Conservation (phyloP, 2,329 filamentous ascomycete species). For the Metarhizium humberi region DNA sequence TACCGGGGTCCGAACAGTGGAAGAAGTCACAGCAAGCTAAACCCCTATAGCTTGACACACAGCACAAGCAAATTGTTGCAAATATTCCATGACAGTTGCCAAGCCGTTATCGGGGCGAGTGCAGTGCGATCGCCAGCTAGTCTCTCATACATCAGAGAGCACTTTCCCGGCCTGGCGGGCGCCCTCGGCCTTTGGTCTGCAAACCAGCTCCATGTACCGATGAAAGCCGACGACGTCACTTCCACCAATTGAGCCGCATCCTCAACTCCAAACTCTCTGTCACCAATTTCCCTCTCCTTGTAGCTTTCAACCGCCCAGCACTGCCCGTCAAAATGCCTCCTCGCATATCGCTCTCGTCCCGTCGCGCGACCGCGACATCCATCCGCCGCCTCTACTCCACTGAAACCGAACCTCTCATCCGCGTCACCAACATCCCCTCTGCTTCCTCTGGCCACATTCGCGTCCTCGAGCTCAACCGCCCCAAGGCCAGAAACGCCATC, state of each 20-base stretch:
- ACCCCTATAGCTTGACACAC: too few species aligned
- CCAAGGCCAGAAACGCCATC: conserved; percentile 81
- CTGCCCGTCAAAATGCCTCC: conserved; percentile 19
- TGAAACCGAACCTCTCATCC: conserved; percentile 43
- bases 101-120: too few species aligned
- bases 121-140: too few species aligned
- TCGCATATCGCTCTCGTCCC: conserved; percentile 14
- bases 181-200: neutral
- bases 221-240: conserved; percentile 3
- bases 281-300: neutral
- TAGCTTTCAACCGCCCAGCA: neutral
- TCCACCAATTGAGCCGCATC: neutral
- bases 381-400: conserved; percentile 28
- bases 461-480: conserved; percentile 79
- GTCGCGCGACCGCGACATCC: conserved; percentile 11
- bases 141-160: too few species aligned
- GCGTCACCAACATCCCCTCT: conserved; percentile 65
- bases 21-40: too few species aligned
- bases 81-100: too few species aligned
- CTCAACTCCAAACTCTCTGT: neutral
- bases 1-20: too few species aligned
- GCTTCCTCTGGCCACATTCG: conserved; percentile 77
- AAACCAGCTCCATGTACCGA: conserved; percentile 2
- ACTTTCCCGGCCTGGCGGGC: too few species aligned
- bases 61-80: too few species aligned